Evolutionary conservation across 2,329 filamentous ascomycete genomes (phyloP), one percentile per base, ranked within the genome.

Genomic region (Tolypocladium nubicola): DNA sequence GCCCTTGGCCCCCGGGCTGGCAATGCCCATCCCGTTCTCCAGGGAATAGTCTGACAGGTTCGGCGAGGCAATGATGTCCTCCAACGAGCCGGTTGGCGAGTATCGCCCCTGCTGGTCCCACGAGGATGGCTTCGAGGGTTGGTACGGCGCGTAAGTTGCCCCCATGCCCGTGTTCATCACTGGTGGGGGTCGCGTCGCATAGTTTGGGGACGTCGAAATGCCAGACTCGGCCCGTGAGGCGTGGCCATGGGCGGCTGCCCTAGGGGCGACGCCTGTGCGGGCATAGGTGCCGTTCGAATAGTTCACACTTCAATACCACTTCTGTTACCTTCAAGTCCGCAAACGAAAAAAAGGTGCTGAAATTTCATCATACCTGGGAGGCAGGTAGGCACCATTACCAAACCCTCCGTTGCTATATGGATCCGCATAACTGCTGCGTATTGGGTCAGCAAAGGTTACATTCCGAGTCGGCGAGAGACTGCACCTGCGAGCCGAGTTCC

Each of bases 11-110:
- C 71, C 73, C 4, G 73, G 68, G 39, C 73, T 70, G 40, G 71
- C 66, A 57, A 71, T 64, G 49, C 72, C 70, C 52, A 74, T 72
- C 54, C 74, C 73, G 63, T 79, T 77, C 55, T 86, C 83, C 62
- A 81, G 68, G 7, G 79, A 79, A 64, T 82, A 82, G 62, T 86
- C 84, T n/a, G 81, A 83, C 9, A 83, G 66, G 67, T 78, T 81
- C 35, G 82, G 79, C 21, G 83, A 84, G 43, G 76, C 74, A 64
- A 81, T 74, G 60, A 82, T 77, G 63, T 84, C 81, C 67, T 84
- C 82, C 60, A 83, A 74, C 30, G 80, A 83, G 63, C 82, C 80
- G 47, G 78, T 76, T 8, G 80, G 80, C 11, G 81, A 84, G 66
- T 80, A 82, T 63, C 76, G 73, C 54, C 73, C 77, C 60, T 75